A percentile compares a stretch with the other conserved stretches of the same genome.
Conservation (phyloP, 2,329 filamentous ascomycete species). For the Graphiopsis chlorocephala region DNA sequence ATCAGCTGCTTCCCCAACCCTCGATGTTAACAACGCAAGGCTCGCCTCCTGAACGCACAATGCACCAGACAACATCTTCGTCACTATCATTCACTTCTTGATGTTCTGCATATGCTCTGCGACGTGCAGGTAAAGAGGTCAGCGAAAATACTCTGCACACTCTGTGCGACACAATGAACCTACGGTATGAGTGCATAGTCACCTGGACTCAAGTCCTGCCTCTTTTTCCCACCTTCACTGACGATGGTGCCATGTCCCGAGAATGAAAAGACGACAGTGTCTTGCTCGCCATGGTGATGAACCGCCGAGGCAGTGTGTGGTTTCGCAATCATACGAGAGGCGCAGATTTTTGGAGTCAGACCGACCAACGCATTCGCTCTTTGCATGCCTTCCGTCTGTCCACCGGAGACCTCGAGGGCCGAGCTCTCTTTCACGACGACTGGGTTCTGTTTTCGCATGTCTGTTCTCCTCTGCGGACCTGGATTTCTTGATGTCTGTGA, state of each 20-base stretch:
- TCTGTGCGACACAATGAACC: background rate
- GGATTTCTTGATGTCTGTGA: background rate
- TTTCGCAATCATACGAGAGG: constrained; percentile 62
- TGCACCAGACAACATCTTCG: constrained; percentile 63
- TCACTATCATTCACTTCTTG: constrained; percentile 66
- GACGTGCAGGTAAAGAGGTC: background rate
- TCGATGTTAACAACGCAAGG: constrained; percentile 62
- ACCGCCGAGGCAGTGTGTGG: constrained; percentile 61
- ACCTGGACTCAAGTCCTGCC: constrained; percentile 58
- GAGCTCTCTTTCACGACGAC: constrained; percentile 55
- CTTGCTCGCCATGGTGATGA: constrained; percentile 69
- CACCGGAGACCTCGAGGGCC: constrained; percentile 46
- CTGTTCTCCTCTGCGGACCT: background rate
- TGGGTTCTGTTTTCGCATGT: constrained; percentile 26
- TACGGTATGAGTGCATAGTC: constrained; percentile 67
- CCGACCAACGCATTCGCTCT: constrained; percentile 59
- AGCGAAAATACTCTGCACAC: background rate
- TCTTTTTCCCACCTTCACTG: constrained; percentile 55
- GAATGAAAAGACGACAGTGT: constrained; percentile 64
- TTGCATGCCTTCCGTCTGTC: constrained; percentile 50
- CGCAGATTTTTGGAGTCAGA: constrained; percentile 64
- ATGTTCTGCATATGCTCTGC: constrained; percentile 62
- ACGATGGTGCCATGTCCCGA: constrained; percentile 61
- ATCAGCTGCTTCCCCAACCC: constrained; percentile 53
- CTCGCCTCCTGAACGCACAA: constrained; percentile 60